Percentiles rank a stretch among this genome's conserved stretches.
Conservation (phyloP, 2,329 filamentous ascomycete genomes). For the Blastomyces gilchristii region DNA sequence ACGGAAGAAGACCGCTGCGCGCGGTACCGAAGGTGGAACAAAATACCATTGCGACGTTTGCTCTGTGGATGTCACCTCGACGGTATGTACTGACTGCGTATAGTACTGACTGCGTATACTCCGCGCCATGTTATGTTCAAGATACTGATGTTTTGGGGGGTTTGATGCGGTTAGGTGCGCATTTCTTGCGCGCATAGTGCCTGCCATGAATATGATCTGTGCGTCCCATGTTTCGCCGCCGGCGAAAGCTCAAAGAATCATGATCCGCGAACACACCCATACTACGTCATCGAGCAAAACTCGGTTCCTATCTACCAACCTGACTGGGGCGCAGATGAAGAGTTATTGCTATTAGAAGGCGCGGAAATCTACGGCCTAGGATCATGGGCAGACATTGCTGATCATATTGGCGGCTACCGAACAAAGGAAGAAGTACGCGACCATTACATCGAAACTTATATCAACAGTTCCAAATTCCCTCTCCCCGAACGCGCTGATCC, state of each 20-base stretch:
- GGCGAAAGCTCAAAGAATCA: conserved; percentile 74
- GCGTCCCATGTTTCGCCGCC: conserved; percentile 84
- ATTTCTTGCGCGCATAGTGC: conserved; percentile 77
- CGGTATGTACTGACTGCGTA: conserved; percentile 49
- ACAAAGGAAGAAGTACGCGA: conserved; percentile 92
- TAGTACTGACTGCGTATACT: neutral
- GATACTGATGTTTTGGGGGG: neutral
- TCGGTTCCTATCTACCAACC: conserved; percentile 92
- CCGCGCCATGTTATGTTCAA: conserved; percentile 1
- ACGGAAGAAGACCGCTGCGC: conserved; percentile 82
- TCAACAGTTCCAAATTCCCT: conserved; percentile 74
- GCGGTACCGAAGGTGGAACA: conserved; percentile 75
- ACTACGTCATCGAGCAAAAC: conserved; percentile 93
- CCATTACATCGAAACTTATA: conserved; percentile 81
- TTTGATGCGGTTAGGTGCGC: conserved; percentile 55
- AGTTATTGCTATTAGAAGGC: conserved; percentile 83
- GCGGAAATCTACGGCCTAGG: conserved; percentile 93
- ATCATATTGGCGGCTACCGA: conserved; percentile 92
- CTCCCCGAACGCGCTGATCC: conserved; percentile 79
- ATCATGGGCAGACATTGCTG: conserved; percentile 95
- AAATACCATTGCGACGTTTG: conserved; percentile 98
- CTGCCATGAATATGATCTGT: conserved; percentile 93
- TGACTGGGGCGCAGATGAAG: conserved; percentile 96
- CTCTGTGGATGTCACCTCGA: conserved; percentile 92
- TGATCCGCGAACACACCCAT: conserved; percentile 75